Evolutionary conservation across 1,284 basidiomycete genomes (phyloP).

Genomic region (Dichomitus squalens): DNA sequence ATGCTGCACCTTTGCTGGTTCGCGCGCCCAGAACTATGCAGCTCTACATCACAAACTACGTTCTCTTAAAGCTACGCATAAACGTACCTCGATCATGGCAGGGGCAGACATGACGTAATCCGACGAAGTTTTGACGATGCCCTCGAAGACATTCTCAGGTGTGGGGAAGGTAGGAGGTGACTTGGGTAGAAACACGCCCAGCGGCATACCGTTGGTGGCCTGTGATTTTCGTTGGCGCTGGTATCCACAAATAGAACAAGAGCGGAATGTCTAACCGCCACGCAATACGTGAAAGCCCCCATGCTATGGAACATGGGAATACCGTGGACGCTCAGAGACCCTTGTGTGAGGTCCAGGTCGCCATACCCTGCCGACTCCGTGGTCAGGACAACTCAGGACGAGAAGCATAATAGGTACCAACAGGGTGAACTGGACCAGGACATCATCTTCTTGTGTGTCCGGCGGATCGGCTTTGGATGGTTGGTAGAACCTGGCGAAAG

Average conservation of each 20-base stretch:
- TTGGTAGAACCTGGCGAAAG: not conserved
- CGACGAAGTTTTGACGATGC: constrained; percentile 17
- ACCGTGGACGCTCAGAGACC: constrained; percentile 17
- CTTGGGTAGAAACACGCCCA: constrained; percentile 21
- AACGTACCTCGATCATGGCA: constrained; percentile 28
- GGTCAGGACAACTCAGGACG: not conserved
- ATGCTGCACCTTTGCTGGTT: constrained; percentile 18
- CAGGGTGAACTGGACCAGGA: not conserved
- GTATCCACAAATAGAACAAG: not conserved
- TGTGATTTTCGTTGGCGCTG: constrained; percentile 21
- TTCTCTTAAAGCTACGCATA: not conserved
- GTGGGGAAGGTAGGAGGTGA: constrained; percentile 27
- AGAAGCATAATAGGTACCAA: no score
- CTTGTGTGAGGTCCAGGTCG: constrained; percentile 6
- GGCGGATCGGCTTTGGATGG: constrained; percentile 5
- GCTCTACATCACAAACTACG: constrained; percentile 28
- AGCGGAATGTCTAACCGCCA: constrained; percentile 17
- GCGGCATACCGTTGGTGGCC: constrained; percentile 19
- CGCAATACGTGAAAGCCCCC: constrained; percentile 16
- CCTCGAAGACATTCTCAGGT: constrained; percentile 26
- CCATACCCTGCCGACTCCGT: constrained; percentile 9
- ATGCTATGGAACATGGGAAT: constrained; percentile 28
- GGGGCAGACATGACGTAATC: constrained; percentile 30
- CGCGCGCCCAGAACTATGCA: constrained; percentile 23
- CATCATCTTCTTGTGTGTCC: not conserved